Base-by-base conservation (phyloP, 2,329 filamentous ascomycete genomes). In the Cercospora berteroae region DNA sequence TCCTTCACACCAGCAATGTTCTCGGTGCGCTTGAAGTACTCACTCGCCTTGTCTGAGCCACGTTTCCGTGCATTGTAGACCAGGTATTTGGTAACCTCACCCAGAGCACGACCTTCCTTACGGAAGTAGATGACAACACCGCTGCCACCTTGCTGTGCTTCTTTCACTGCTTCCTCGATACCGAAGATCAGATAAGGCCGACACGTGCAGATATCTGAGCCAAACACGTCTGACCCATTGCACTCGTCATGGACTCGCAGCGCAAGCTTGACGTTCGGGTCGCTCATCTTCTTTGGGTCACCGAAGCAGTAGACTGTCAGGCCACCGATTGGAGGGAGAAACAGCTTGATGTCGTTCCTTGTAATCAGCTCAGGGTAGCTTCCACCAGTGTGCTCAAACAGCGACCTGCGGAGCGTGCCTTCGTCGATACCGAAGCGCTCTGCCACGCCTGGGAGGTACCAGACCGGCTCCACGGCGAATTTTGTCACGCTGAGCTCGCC, bases 61-160 rank as follows among this genome's bases (percentile, higher is more conserved):
- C 91, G 88, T 81, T 94, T 95, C 33, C 90, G 85, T 60, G 91
- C 91, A 77, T 94, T 95, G 83, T 94, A 87, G 76, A 96, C 93
- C 78, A 90, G 80, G 70, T 90, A 90, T 76, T 97, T 97, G 63
- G 93, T 96, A 31, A 99, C 95, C 80, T 99, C 95, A 63, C 95
- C 95, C 6, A 98, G 83, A 42, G 94, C 95, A 73, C 95, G 88
- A 33, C 95, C 95, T 83, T 99, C 95, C 79, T 99, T 99, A 73
- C 95, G 89, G 87, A 98, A 99, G 80, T 99, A 99, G 78, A 98
- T 97, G 63, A 98, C 95, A 23, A 97, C 93, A 65, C 94, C 94
- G 74, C 90, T 94, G 58, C 94, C 94, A 63, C 94, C 94, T 65
- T 91, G 93, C 78, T 98, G 95, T 10, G 95, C 95, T 81, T 98